phyloP scores from a whole-genome alignment of 192 early-diverging fungal species.

The Pecoramyces ruminantium region DNA sequence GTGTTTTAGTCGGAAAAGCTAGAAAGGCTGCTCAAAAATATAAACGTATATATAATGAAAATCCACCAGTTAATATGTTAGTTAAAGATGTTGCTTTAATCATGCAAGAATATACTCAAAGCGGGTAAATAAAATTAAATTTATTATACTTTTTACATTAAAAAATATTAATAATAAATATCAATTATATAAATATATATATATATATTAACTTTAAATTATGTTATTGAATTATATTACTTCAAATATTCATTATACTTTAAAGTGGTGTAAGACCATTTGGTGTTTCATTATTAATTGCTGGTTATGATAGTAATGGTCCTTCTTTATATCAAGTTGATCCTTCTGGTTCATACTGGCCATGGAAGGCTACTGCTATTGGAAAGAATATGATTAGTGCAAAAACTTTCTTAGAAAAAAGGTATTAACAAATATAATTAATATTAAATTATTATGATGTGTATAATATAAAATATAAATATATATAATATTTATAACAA shows the following conservation, averaged over 20 bases:
- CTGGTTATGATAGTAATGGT: slow-evolving; percentile 75
- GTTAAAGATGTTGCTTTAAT: slow-evolving; percentile 93
- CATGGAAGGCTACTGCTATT: slow-evolving; percentile 97
- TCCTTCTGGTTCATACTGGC: slow-evolving; percentile 94
- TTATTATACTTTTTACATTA: no score
- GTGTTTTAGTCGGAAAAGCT: slow-evolving; percentile 85
- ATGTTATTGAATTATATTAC: not conserved
- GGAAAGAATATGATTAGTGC: slow-evolving; percentile 99
- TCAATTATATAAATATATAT: no score
- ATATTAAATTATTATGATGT: no score
- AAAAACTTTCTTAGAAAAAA: slow-evolving; percentile 97
- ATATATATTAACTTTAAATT: not conserved
- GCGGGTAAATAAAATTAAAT: slow-evolving; percentile 41
- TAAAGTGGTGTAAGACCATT: slow-evolving; percentile 94
- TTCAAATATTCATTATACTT: not conserved
- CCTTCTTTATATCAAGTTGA: slow-evolving; percentile 96
- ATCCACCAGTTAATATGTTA: slow-evolving; percentile 85
- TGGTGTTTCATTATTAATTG: slow-evolving; percentile 91
- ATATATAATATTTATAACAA: no score
- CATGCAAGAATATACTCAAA: slow-evolving; percentile 99
- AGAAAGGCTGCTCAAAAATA: slow-evolving; percentile 94
- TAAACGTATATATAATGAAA: slow-evolving; percentile 79
- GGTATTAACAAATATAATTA: no score
- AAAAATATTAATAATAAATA: no score
- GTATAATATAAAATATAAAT: no score